Conservation (phyloP, 1,284 basidiomycete genomes). For the Wolfiporia cocos region DNA sequence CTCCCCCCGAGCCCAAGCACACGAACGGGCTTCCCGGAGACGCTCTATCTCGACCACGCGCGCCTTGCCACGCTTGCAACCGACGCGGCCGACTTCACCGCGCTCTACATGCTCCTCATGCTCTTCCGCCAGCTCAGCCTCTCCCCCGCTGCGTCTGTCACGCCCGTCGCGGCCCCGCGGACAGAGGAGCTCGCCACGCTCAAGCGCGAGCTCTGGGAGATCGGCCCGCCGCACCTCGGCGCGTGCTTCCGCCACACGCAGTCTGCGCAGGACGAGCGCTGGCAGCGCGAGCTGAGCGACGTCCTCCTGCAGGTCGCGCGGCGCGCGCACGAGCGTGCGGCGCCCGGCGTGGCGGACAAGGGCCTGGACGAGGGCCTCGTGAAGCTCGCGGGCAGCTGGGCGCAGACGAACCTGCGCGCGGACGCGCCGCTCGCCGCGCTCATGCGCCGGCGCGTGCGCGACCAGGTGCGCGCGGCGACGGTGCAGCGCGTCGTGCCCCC, state of each 20-base stretch:
- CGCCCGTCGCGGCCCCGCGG: slow-evolving; percentile 13
- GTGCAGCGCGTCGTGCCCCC: slow-evolving; percentile 41
- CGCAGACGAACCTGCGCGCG: slow-evolving; percentile 50
- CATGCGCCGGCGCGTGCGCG: slow-evolving; percentile 55
- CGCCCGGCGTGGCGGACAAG: slow-evolving; percentile 1
- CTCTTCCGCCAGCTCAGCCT: slow-evolving; percentile 72
- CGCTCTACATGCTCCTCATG: slow-evolving; percentile 76
- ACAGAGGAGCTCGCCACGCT: slow-evolving; percentile 49
- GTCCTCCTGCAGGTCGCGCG: slow-evolving; percentile 30
- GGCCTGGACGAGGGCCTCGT: slow-evolving; percentile 39
- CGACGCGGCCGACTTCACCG: slow-evolving; percentile 73
- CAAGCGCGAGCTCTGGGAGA: slow-evolving; percentile 74
- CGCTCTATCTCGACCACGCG: slow-evolving; percentile 76
- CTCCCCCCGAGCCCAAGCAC: too few relatives aligned
- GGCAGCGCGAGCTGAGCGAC: slow-evolving; percentile 32
- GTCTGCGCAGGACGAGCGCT: slow-evolving; percentile 18
- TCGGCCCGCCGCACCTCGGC: slow-evolving; percentile 58
- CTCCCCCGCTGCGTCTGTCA: slow-evolving; percentile 21
- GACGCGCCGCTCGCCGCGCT: slow-evolving; percentile 50
- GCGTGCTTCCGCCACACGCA: slow-evolving; percentile 38
- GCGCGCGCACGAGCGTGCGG: slow-evolving; percentile 24
- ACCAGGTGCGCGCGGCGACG: slow-evolving; percentile 58
- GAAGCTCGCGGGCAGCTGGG: slow-evolving; percentile 59
- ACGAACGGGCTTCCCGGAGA: slow-evolving; percentile 79
- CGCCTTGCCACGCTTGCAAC: slow-evolving; percentile 66